Evolutionary conservation across 352 stramenopile species (phyloP).

Genomic region (Phytopythium litorale): DNA sequence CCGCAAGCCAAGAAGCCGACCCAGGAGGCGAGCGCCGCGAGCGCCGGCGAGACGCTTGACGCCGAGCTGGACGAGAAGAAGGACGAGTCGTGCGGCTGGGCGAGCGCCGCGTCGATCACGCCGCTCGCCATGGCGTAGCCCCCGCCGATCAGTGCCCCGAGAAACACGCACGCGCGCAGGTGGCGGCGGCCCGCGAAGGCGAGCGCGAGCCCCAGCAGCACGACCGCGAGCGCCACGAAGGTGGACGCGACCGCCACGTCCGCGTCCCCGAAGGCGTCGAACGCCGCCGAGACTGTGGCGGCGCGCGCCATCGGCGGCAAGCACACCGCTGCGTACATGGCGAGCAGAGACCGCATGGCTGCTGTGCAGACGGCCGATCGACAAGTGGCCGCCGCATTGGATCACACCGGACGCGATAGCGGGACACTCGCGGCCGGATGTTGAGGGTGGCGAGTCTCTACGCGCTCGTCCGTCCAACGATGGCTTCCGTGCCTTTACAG

Average conservation of each 20-base stretch:
- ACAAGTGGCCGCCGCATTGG: too few species aligned
- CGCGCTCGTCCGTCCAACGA: background rate
- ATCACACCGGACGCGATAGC: background rate
- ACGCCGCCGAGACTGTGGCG: background rate
- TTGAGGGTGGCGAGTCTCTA: background rate
- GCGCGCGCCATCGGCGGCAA: background rate
- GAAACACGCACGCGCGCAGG: conserved; percentile 5
- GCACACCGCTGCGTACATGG: background rate
- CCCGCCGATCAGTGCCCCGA: background rate
- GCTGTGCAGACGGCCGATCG: too few species aligned
- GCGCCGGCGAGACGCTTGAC: background rate
- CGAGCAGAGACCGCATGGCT: background rate
- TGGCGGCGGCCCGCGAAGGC: background rate
- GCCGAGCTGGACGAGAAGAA: background rate
- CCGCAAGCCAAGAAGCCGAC: background rate
- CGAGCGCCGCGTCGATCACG: conserved; percentile 5
- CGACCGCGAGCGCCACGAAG: background rate
- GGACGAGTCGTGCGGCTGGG: background rate
- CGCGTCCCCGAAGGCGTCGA: background rate
- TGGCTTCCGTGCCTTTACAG: background rate
- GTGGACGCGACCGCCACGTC: background rate
- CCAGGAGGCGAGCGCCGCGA: conserved; percentile 5
- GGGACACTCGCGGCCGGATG: background rate
- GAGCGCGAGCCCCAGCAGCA: background rate
- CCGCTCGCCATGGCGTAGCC: conserved; percentile 3